Base-by-base conservation (phyloP, 208 protist species). In the Angomonas deanei region DNA sequence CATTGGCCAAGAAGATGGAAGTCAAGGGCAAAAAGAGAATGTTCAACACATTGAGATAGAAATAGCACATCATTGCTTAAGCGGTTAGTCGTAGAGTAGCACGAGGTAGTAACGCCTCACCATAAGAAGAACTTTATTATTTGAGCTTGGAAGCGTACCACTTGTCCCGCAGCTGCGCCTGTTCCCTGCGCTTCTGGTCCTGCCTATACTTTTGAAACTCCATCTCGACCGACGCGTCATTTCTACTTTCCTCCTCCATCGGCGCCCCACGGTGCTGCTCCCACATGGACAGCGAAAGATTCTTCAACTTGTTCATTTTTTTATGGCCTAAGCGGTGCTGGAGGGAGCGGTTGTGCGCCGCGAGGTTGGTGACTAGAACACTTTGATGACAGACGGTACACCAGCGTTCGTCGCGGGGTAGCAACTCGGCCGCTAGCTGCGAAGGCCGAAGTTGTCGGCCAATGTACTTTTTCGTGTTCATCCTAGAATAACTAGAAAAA, bases 221-320 rank as follows among this genome's bases (percentile, higher is more conserved):
- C 11, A 42, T 32, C 33, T 84, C 76, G 11, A 92, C 79, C 26
- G 50, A 59, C 15, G 38, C 72, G 30, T 84, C 80, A 21, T 74
- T 70, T 23, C 58, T 70, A 58, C 82, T 94, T 31, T 84, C 84
- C 57, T 84, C 23, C 2, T 84, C 64, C 3, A 92, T 57, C 10
- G 88, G 68, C 0, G 88, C 88, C 6, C 76, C 80, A 19, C 88
- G 74, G 66, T 94, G 88, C 24, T 66, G 57, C 61, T 76, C 76
- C 86, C 88, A 94, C 84, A 91, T 92, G 36, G 50, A 73, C 23
- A 92, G 62, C 3, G 88, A 87, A 0, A 94, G 32, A 31, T 39
- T 60, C 64, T 91, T 91, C 60, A 94, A 52, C 55, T 88, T 91
- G 28, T 76, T 76, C 36, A 87, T 31, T 65, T 94, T 94, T 46